Conservation (phyloP, 2,329 filamentous ascomycete genomes). For the Trichothecium roseum region DNA sequence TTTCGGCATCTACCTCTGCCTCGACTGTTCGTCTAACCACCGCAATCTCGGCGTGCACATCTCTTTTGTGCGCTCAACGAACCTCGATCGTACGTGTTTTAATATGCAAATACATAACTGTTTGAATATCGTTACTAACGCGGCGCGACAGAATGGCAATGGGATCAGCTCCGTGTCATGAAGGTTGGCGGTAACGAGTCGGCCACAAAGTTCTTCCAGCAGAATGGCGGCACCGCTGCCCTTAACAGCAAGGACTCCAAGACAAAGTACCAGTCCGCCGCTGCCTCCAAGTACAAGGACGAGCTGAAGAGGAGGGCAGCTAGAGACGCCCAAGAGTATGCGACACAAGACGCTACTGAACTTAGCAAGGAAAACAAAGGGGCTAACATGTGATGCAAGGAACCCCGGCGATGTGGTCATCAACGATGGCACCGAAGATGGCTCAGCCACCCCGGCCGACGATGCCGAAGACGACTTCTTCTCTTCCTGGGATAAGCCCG, state of each 20-base stretch:
- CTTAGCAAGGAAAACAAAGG: background rate
- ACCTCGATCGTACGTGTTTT: slow-evolving; percentile 76
- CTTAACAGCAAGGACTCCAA: slow-evolving; percentile 94
- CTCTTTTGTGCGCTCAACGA: slow-evolving; percentile 96
- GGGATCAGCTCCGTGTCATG: slow-evolving; percentile 95
- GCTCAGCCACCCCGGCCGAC: slow-evolving; percentile 64
- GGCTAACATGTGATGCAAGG: slow-evolving; percentile 34
- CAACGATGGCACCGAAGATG: slow-evolving; percentile 62
- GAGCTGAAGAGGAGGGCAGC: slow-evolving; percentile 81
- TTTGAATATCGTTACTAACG: background rate
- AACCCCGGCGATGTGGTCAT: slow-evolving; percentile 80
- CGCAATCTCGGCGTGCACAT: slow-evolving; percentile 97
- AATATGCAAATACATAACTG: background rate
- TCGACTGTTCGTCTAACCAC: slow-evolving; percentile 96
- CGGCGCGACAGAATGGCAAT: slow-evolving; percentile 80
- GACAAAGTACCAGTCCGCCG: slow-evolving; percentile 89
- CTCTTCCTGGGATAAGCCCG: slow-evolving; percentile 96
- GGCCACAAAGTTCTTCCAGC: slow-evolving; percentile 96
- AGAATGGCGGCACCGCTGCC: slow-evolving; percentile 86
- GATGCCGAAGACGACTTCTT: slow-evolving; percentile 96
- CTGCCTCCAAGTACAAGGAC: slow-evolving; percentile 97
- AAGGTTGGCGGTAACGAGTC: slow-evolving; percentile 98
- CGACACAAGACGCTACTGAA: slow-evolving; percentile 6
- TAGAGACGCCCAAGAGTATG: slow-evolving; percentile 75
- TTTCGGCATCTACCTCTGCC: slow-evolving; percentile 93